A percentile compares a stretch with the other conserved stretches of the same genome.
Conservation (phyloP, 2,329 filamentous ascomycete species). For the Aspergillus terreus region DNA sequence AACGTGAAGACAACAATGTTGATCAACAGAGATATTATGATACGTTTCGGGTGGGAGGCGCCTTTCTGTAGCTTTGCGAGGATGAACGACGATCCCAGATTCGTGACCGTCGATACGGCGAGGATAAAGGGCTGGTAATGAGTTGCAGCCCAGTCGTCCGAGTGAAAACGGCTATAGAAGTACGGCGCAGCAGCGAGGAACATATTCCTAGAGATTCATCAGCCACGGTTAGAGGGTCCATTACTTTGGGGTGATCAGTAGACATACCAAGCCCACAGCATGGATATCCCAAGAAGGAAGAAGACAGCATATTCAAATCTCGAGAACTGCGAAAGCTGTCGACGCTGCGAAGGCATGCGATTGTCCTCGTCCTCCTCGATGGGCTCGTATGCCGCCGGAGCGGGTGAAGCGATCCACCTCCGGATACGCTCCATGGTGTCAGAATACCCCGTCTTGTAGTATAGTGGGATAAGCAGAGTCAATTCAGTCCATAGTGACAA, state of each 20-base stretch:
- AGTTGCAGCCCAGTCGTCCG: slow-evolving; percentile 65
- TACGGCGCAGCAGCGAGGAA: slow-evolving; percentile 93
- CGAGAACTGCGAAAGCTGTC: slow-evolving; percentile 56
- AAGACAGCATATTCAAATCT: slow-evolving; percentile 86
- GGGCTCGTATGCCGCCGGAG: slow-evolving; percentile 23
- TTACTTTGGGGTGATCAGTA: neutral
- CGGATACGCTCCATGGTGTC: slow-evolving; percentile 33
- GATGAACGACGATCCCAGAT: slow-evolving; percentile 69
- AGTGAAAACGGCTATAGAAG: slow-evolving; percentile 76
- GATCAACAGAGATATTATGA: slow-evolving; percentile 70
- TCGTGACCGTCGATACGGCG: slow-evolving; percentile 79
- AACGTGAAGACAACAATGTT: slow-evolving; percentile 74
- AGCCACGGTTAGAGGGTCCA: slow-evolving; percentile 5
- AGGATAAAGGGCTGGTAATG: slow-evolving; percentile 90
- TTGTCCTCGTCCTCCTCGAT: slow-evolving; percentile 31
- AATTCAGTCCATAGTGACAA: slow-evolving; percentile 1
- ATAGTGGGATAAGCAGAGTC: neutral
- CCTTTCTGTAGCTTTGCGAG: slow-evolving; percentile 75
- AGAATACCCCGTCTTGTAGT: neutral
- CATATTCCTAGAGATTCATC: slow-evolving; percentile 73
- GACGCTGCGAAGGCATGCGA: slow-evolving; percentile 8
- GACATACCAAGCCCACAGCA: slow-evolving; percentile 93
- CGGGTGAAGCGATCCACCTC: slow-evolving; percentile 24
- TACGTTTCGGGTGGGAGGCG: slow-evolving; percentile 84
- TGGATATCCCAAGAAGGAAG: slow-evolving; percentile 77